phyloP scores from a whole-genome alignment of 305 asterid genomes.

The Fraxinus sp. region DNA sequence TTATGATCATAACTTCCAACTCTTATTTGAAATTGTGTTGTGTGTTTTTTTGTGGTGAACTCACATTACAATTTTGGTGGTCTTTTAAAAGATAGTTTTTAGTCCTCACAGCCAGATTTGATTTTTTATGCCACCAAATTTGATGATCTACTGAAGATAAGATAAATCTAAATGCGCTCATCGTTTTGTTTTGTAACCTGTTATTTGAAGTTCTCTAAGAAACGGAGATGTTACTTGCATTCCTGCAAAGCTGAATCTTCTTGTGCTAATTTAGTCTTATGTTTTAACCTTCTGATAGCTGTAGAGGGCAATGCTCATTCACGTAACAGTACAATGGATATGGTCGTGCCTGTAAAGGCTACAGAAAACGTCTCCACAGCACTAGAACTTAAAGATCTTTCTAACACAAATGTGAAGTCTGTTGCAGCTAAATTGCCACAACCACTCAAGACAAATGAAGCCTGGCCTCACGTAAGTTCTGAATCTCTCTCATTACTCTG shows the following conservation, averaged over 20 bases:
- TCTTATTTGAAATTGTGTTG: not conserved
- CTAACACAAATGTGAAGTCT: conserved; percentile 39
- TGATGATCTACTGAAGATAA: not conserved
- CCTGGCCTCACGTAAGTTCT: conserved; percentile 62
- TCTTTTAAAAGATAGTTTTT: not conserved
- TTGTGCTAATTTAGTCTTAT: not conserved
- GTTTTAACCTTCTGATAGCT: conserved; percentile 24
- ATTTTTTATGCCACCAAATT: not conserved
- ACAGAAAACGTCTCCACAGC: conserved; percentile 36
- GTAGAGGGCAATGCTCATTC: conserved; percentile 44
- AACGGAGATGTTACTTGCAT: not conserved
- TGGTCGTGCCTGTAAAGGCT: conserved; percentile 22
- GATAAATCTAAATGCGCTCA: not conserved
- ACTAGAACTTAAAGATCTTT: conserved; percentile 56
- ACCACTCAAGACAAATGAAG: conserved; percentile 43
- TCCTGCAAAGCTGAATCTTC: not conserved
- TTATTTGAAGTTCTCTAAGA: not conserved
- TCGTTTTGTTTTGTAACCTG: not conserved
- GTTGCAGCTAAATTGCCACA: conserved; percentile 42
- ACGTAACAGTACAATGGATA: conserved; percentile 37
- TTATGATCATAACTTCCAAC: not conserved
- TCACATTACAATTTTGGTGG: not conserved
- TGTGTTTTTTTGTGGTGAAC: not conserved
- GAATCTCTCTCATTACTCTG: not conserved
- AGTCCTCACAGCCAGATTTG: not conserved